Evolutionary conservation across 768 basidiomycete species (phyloP).

Genomic region (Trametes punicea): DNA sequence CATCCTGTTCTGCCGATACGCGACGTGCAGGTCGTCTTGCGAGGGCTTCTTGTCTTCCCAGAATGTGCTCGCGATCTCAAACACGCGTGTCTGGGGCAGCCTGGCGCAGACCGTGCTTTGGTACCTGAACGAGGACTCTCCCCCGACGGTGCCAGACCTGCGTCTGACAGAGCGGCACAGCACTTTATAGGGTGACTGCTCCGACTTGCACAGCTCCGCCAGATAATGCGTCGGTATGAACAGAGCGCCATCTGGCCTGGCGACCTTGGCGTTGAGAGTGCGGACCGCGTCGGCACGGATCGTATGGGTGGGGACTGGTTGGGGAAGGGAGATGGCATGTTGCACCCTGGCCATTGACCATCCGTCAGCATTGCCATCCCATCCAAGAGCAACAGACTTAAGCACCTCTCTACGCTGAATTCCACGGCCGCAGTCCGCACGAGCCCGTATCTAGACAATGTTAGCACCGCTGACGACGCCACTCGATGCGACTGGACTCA

Average conservation of each 20-base stretch:
- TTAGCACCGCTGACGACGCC: neutral
- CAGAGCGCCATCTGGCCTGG: slow-evolving; percentile 47
- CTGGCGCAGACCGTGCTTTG: slow-evolving; percentile 49
- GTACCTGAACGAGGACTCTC: slow-evolving; percentile 46
- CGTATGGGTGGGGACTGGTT: slow-evolving; percentile 34
- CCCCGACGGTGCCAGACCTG: slow-evolving; percentile 36
- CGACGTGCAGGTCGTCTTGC: slow-evolving; percentile 46
- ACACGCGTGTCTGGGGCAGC: slow-evolving; percentile 43
- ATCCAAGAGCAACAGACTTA: neutral
- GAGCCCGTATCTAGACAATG: slow-evolving; percentile 40
- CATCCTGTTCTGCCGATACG: slow-evolving; percentile 58
- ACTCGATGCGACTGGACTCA: slow-evolving; percentile 28
- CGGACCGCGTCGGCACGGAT: slow-evolving; percentile 32
- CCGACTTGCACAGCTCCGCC: slow-evolving; percentile 40
- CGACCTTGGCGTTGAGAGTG: slow-evolving; percentile 44
- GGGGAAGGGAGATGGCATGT: slow-evolving; percentile 45
- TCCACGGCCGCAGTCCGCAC: slow-evolving; percentile 45
- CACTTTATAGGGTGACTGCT: slow-evolving; percentile 45
- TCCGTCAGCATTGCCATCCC: neutral
- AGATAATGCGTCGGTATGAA: slow-evolving; percentile 42
- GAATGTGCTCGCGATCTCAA: slow-evolving; percentile 52
- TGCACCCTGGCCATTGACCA: slow-evolving; percentile 39
- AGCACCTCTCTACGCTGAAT: slow-evolving; percentile 42
- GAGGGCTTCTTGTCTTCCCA: slow-evolving; percentile 62
- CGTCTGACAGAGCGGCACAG: slow-evolving; percentile 39